Percentiles rank a stretch among this genome's conserved stretches.
These are phyloP conservation scores for Talaromyces sp. DNA, from an alignment of 2,329 filamentous ascomycete genomes.

Conservation along the genomic window DNA sequence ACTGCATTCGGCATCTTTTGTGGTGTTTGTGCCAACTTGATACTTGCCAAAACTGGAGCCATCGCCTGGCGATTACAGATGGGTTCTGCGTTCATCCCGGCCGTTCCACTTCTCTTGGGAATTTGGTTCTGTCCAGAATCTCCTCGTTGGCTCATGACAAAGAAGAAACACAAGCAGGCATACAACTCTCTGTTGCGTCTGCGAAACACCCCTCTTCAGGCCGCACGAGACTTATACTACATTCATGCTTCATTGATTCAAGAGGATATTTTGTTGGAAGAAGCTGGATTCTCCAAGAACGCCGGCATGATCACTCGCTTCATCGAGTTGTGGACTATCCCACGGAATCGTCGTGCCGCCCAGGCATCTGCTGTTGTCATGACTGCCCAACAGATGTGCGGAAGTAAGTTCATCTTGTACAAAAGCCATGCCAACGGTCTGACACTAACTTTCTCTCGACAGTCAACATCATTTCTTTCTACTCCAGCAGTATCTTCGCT, in stretches of 20 bases:
- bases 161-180: conserved; percentile 59
- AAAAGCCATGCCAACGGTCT: neutral
- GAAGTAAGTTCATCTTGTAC: conserved; percentile 30
- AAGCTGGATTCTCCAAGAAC: conserved; percentile 34
- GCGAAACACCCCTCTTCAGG: conserved; percentile 58
- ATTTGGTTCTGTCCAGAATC: conserved; percentile 64
- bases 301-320: conserved; percentile 62
- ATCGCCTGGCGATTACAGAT: conserved; percentile 64
- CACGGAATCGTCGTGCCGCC: conserved; percentile 57
- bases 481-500: conserved; percentile 58
- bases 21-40: conserved; percentile 63
- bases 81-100: conserved; percentile 63
- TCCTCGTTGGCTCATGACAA: conserved; percentile 66
- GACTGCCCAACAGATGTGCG: conserved; percentile 71
- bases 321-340: conserved; percentile 48
- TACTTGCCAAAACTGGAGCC: conserved; percentile 56
- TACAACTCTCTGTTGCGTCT: conserved; percentile 57
- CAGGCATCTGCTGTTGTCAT: conserved; percentile 76
- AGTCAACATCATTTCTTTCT: conserved; percentile 72
- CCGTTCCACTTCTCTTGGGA: conserved; percentile 57
- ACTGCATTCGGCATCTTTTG: conserved; percentile 64
- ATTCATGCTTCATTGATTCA: conserved; percentile 53
- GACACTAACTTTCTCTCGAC: neutral
- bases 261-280: conserved; percentile 32
- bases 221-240: conserved; percentile 61